Evolutionary conservation across 495 filamentous ascomycete species (phyloP).

Genomic region (Penicillium goetzii): DNA sequence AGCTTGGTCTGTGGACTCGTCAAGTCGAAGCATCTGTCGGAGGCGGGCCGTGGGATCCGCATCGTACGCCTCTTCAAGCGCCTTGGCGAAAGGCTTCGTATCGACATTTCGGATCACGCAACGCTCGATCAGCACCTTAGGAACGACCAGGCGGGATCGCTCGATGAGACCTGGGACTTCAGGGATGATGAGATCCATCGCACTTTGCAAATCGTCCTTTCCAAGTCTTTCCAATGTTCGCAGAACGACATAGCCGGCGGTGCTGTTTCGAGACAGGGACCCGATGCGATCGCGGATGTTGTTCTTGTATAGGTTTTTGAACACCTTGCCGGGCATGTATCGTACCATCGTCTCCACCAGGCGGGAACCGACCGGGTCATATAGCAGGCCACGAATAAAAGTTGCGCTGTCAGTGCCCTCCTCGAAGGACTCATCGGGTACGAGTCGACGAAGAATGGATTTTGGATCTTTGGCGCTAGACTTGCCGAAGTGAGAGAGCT

Average conservation of each 20-base stretch:
- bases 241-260: constrained; percentile 82
- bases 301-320: constrained; percentile 78
- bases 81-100: constrained; percentile 60
- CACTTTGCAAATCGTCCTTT: constrained; percentile 77
- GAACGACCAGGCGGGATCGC: constrained; percentile 71
- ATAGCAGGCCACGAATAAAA: constrained; percentile 85
- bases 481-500: constrained; percentile 70
- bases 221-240: constrained; percentile 78
- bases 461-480: constrained; percentile 61
- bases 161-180: constrained; percentile 71
- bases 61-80: constrained; percentile 62
- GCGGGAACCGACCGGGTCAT: constrained; percentile 86
- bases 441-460: constrained; percentile 62
- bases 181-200: constrained; percentile 67
- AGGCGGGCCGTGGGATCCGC: constrained; percentile 57
- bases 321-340: constrained; percentile 79
- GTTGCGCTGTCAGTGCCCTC: constrained; percentile 60
- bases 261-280: constrained; percentile 81
- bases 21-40: constrained; percentile 59
- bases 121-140: constrained; percentile 81
- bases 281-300: constrained; percentile 76
- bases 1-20: constrained; percentile 34
- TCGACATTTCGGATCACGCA: constrained; percentile 70
- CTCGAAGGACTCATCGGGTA: constrained; percentile 65
- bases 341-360: constrained; percentile 83